Base-by-base conservation (phyloP, 352 stramenopile species). In the Phytophthora vignae region DNA sequence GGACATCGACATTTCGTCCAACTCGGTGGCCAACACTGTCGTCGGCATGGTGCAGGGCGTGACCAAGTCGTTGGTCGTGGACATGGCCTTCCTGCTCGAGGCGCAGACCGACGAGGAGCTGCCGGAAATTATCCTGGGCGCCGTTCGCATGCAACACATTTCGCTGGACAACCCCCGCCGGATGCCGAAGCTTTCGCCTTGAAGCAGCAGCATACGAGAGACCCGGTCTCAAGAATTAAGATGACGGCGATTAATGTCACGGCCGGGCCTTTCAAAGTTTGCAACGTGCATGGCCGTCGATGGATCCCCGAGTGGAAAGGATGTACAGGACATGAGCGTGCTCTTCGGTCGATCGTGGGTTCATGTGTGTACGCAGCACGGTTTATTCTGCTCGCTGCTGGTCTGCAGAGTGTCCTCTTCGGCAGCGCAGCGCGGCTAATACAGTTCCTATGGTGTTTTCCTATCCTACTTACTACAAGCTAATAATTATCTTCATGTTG, bases 1-100 rank as follows among this genome's bases (percentile, higher is more conserved):
- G 42, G 95, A 98, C 73, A 85, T 99, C 49, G 96, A 99, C 76
- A 98, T 98, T 64, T 96, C 92, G 42, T 98, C 85, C 56, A 98
- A 95, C 74, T 90, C 85, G 59, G 94, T 99, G 15, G 96, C 89
- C 33, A 95, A 96, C 70, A 93, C 86, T 9, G 88, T 96, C 63
- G 85, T 96, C 14, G 88, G 89, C 21, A 96, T 97, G 87, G 91
- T 97, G 53, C 90, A 96, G 69, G 89, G 90, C 36, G 90, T 96
- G 52, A 96, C 90, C 55, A 96, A 95, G 76, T 93, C 90, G 25
- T 82, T 97, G 1, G 90, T 97, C 3, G 86, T 97, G 55, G 91
- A 97, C 76, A 87, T 97, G 86, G 90, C 91, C 12, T 97, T 97
- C 74, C 61, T 97, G 53, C 78, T 97, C 19, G 91, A 97, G 48